Evolutionary conservation across 176 grass and related monocot genomes (phyloP).

Genomic region (Cymbopogon citratus): DNA sequence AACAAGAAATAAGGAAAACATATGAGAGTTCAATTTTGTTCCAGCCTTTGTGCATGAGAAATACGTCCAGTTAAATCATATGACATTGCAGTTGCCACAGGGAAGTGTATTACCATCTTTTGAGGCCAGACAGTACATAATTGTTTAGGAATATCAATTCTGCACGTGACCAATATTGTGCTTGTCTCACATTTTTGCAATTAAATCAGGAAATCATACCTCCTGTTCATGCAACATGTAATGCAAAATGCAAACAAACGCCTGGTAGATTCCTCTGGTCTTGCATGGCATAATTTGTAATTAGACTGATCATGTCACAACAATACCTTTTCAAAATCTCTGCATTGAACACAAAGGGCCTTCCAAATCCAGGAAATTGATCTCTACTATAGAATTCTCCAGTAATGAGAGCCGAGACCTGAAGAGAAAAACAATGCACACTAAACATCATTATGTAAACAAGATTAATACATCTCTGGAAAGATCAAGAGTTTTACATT

Average conservation of each 20-base stretch:
- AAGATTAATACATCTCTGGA: background rate
- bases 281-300: background rate
- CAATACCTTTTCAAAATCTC: conserved; percentile 75
- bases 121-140: background rate
- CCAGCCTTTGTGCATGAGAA: background rate
- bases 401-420: conserved; percentile 96
- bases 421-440: background rate
- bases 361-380: conserved; percentile 92
- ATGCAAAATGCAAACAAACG: background rate
- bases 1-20: background rate
- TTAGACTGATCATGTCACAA: background rate
- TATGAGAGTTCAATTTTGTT: background rate
- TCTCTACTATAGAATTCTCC: conserved; percentile 92
- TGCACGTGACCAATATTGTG: background rate
- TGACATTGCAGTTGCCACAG: background rate
- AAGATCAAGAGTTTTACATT: conserved; percentile 40
- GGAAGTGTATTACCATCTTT: background rate
- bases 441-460: background rate
- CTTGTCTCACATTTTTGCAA: background rate
- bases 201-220: background rate
- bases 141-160: background rate
- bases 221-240: background rate
- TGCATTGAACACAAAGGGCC: conserved; percentile 79
- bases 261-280: background rate
- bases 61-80: background rate